Base-by-base conservation (phyloP, 176 grass and related monocot species). In the Triticum turgidum region DNA sequence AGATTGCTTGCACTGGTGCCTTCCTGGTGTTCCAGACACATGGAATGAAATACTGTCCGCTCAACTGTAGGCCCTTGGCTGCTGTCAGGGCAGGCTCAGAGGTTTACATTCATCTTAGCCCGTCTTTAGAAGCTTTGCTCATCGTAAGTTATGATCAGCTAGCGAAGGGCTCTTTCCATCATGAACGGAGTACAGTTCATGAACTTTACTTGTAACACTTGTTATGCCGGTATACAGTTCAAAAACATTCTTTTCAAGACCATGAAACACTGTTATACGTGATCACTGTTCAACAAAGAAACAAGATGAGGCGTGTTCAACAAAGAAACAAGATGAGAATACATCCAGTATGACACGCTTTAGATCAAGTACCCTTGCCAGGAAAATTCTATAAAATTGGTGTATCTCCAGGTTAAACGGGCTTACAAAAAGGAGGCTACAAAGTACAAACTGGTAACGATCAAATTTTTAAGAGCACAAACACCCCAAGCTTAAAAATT, bases 1-100 rank as follows among this genome's bases (percentile, higher is more conserved):
- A 17, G 90, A 92, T 33, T 92, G 86, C 87, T 44, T 92, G 63
- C 90, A 89, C 54, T 92, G 86, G 90, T 92, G 90, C 82, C 87
- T 89, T 41, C 90, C 86, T 45, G 90, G 90, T 61, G 87, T 92
- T 37, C 90, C 90, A 78, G 86, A 92, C 85, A 66, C 90, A 82
- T 92, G 90, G 90, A 92, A 92, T 89, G 86, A 92, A 54, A 89
- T 92, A 56, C 51, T 92, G 29, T 82, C 87, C 42, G 82, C 86
- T 77, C 90, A 89, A 61, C 13, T 92, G 45, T 91, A 91, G 61
- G 22, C 78, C 27, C n/a, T 69, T 15, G 7, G 5, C 44, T 56
- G 65, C 11, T 17, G 37, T 8, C 38, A 80, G 2, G 58, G 4
- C 29, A 35, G 13, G 29, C 10, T 5, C n/a, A 27, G 7, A 25